Conservation (phyloP, 371 early-diverging fungal species). For the Rhizopus stolonifer region DNA sequence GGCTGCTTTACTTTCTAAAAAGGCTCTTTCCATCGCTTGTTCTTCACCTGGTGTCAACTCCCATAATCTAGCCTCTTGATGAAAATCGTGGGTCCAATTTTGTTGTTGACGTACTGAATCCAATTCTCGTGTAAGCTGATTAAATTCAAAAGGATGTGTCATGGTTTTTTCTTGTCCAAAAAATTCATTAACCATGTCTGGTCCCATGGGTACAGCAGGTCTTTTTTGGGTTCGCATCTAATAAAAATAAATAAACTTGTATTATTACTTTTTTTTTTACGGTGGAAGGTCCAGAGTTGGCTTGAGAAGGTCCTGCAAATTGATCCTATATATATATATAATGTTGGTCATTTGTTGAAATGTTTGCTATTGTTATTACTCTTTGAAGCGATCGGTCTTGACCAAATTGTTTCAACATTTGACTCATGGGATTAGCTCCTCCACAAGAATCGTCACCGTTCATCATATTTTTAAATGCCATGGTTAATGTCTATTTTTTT, state of each 20-base stretch:
- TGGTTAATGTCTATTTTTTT: neutral
- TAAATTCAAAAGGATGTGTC: constrained; percentile 45
- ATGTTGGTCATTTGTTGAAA: neutral
- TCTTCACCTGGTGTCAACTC: constrained; percentile 60
- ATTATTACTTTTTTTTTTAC: constrained; percentile 13
- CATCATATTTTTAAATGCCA: constrained; percentile 37
- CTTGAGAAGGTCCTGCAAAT: constrained; percentile 34
- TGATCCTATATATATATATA: constrained; percentile 47
- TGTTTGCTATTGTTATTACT: constrained; percentile 27
- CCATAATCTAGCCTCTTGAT: constrained; percentile 49
- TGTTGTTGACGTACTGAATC: constrained; percentile 45
- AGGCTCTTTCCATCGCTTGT: constrained; percentile 62
- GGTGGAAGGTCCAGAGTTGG: constrained; percentile 33
- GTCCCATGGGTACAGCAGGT: constrained; percentile 19
- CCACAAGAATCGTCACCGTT: constrained; percentile 55
- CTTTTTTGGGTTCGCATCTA: constrained; percentile 30
- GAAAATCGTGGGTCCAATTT: constrained; percentile 61
- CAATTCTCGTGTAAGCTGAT: constrained; percentile 53
- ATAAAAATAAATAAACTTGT: neutral
- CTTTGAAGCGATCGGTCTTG: constrained; percentile 53
- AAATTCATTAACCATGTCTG: constrained; percentile 60
- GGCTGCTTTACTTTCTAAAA: constrained; percentile 45
- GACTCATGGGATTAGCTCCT: constrained; percentile 58
- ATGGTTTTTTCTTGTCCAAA: constrained; percentile 51
- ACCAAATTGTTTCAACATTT: constrained; percentile 58